A percentile compares a stretch with the other conserved stretches of the same genome.
phyloP scores from a whole-genome alignment of 2,329 filamentous ascomycete genomes.

The Penicillium sp. region DNA sequence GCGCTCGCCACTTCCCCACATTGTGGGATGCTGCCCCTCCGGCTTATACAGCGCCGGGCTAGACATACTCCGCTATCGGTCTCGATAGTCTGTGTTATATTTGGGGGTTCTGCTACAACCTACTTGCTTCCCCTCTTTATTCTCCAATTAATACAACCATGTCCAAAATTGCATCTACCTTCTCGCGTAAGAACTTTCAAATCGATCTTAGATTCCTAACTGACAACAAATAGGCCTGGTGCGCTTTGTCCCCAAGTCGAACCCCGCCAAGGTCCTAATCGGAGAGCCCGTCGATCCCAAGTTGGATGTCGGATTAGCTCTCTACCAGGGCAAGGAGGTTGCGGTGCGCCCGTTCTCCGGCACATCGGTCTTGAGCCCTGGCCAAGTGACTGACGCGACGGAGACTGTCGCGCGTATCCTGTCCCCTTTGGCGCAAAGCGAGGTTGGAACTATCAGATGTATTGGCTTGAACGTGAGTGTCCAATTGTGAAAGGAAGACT shows the following conservation, averaged over 20 bases:
- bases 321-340: conserved; percentile 58
- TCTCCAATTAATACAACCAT: conserved; percentile 19
- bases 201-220: not conserved
- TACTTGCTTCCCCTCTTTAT: not conserved
- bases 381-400: conserved; percentile 49
- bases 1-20: conserved; percentile 20
- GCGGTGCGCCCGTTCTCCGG: conserved; percentile 59
- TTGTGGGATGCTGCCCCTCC: conserved; percentile 20
- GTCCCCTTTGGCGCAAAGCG: conserved; percentile 50
- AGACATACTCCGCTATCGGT: conserved; percentile 27
- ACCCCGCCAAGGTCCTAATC: conserved; percentile 52
- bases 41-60: conserved; percentile 25
- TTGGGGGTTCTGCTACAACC: not conserved
- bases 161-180: conserved; percentile 40
- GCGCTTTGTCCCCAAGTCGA: conserved; percentile 57
- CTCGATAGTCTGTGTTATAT: not conserved
- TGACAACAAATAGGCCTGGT: conserved; percentile 53
- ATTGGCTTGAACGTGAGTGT: conserved; percentile 55
- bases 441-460: conserved; percentile 59
- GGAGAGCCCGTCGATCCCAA: conserved; percentile 56
- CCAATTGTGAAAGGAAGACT: too few species aligned
- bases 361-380: conserved; percentile 57
- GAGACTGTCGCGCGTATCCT: conserved; percentile 46
- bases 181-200: conserved; percentile 31
- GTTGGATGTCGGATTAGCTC: conserved; percentile 58